Evolutionary conservation across 192 early-diverging fungal species (phyloP).

Genomic region (Haplosporangium gracile): DNA sequence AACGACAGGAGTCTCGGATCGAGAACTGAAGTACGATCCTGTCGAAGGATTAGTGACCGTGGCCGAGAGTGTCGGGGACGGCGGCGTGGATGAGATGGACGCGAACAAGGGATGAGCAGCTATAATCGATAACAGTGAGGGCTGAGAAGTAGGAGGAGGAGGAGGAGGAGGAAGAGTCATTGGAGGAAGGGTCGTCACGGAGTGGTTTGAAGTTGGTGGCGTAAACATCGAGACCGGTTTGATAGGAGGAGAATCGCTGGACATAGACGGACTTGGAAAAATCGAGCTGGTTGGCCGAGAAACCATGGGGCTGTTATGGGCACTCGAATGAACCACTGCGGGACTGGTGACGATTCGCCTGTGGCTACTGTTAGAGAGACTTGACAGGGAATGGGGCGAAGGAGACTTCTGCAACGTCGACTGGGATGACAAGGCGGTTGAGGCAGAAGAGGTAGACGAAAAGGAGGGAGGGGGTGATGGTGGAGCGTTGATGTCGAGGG

Average conservation of each 20-base stretch:
- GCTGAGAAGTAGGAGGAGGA: not conserved
- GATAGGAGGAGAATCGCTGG: not conserved
- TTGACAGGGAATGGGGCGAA: not conserved
- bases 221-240: not conserved
- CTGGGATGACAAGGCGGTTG: not conserved
- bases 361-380: not conserved
- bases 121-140: not conserved
- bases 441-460: not conserved
- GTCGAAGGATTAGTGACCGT: not conserved
- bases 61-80: constrained; percentile 1
- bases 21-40: constrained; percentile 4
- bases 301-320: not conserved
- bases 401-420: not conserved
- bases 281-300: constrained; percentile 15
- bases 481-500: constrained; percentile 21
- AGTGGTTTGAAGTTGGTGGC: not conserved
- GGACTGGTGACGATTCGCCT: constrained; percentile 1
- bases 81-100: constrained; percentile 6
- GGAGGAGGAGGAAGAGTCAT: not conserved
- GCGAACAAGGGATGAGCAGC: constrained; percentile 41
- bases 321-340: not conserved
- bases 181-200: not conserved
- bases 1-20: constrained; percentile 36
- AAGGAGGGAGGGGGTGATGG: not conserved
- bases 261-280: constrained; percentile 16